Evolutionary conservation across 148 eudicot species (phyloP).

Genomic region (Polygonum aviculare): DNA sequence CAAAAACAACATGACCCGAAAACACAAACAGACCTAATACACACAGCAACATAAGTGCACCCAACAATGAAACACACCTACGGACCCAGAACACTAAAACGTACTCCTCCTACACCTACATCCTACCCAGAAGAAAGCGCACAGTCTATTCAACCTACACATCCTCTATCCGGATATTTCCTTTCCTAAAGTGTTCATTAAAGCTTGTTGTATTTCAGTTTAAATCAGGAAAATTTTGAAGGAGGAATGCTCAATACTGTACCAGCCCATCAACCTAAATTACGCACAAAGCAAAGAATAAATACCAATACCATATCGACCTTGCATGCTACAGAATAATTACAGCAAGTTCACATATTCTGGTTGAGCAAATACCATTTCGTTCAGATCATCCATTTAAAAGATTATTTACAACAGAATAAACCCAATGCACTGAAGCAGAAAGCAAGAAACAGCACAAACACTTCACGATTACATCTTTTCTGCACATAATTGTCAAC

Average conservation of each 20-base stretch:
- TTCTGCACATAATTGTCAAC: not conserved
- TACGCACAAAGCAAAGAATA: not conserved
- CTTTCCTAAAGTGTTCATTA: not conserved
- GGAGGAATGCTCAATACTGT: not conserved
- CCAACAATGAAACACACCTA: no score
- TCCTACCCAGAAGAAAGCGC: no score
- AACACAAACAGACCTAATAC: no score
- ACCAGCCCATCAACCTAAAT: not conserved
- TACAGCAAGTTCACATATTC: not conserved
- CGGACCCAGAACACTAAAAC: no score
- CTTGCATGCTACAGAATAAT: not conserved
- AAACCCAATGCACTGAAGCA: not conserved
- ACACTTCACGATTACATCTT: not conserved
- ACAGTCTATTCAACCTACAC: no score
- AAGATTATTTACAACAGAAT: not conserved
- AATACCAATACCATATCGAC: not conserved
- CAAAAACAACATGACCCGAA: no score
- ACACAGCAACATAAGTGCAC: no score
- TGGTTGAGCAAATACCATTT: not conserved
- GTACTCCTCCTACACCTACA: no score
- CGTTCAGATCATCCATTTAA: not conserved
- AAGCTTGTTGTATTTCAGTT: not conserved
- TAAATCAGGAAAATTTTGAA: not conserved
- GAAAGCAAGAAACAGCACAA: slow-evolving; percentile 1
- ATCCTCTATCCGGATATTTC: not conserved